Evolutionary conservation across 2,329 filamentous ascomycete species (phyloP).

Genomic region (Botryotinia narcissicola): DNA sequence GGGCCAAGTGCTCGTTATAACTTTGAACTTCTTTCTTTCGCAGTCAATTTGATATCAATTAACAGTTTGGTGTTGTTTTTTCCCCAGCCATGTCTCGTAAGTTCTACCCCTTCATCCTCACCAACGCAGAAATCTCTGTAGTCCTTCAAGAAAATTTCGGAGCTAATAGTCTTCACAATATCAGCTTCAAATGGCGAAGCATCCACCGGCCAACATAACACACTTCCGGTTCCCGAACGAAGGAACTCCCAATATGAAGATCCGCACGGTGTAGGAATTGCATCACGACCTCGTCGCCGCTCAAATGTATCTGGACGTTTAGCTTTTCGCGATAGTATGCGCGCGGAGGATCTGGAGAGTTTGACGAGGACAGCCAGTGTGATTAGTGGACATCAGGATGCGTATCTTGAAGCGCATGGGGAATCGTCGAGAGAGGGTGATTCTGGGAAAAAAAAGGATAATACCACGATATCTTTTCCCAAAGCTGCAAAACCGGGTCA

Average conservation of each 20-base stretch:
- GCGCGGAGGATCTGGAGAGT: constrained; percentile 14
- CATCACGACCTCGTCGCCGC: neutral
- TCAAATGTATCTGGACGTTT: constrained; percentile 16
- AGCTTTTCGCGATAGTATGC: constrained; percentile 13
- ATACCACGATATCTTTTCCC: constrained; percentile 14
- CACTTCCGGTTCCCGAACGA: neutral
- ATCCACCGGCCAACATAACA: neutral
- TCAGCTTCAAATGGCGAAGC: neutral
- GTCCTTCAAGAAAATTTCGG: neutral
- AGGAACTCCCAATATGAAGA: constrained; percentile 1
- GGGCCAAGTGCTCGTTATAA: neutral
- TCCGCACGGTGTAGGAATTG: neutral
- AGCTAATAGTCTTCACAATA: neutral
- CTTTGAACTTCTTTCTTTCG: neutral
- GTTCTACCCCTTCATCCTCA: neutral
- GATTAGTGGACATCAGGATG: constrained; percentile 13
- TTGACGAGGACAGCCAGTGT: constrained; percentile 8
- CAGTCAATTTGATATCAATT: neutral
- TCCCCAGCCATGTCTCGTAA: neutral
- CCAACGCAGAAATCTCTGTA: neutral
- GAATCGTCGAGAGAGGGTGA: neutral
- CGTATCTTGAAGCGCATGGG: neutral
- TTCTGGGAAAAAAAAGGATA: neutral
- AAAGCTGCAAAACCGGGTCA: constrained; percentile 15
- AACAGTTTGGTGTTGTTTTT: neutral